Conservation (phyloP, 2,329 filamentous ascomycete genomes). For the Lasiodiplodia citricola region DNA sequence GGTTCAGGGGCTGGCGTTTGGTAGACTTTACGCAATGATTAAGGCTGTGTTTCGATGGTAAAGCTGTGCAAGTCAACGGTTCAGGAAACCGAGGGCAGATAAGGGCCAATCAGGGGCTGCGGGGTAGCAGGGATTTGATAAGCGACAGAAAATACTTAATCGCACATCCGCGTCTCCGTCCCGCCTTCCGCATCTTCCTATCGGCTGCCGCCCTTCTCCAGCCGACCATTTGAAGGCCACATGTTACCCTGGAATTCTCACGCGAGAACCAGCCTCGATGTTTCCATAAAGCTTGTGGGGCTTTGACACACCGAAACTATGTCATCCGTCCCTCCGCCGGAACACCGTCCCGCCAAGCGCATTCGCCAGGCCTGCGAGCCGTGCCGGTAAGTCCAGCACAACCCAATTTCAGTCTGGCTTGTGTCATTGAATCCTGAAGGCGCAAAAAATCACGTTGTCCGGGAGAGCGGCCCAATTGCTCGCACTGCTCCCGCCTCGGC, state of each 20-base stretch:
- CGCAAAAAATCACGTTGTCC: constrained; percentile 60
- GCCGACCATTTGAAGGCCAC: constrained; percentile 5
- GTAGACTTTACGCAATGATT: constrained; percentile 9
- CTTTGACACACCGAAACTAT: constrained; percentile 9
- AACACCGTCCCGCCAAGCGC: constrained; percentile 21
- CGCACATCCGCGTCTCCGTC: constrained; percentile 17
- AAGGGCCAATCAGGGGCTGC: not conserved
- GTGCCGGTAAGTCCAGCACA: constrained; percentile 38
- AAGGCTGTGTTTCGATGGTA: not conserved
- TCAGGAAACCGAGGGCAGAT: not conserved
- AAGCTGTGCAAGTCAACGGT: not conserved
- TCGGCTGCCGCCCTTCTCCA: not conserved
- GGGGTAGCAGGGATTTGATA: not conserved
- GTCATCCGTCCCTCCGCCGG: constrained; percentile 18
- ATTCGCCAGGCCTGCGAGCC: constrained; percentile 43
- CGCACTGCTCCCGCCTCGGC: constrained; percentile 55
- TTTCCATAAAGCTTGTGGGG: not conserved
- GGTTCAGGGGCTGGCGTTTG: not conserved
- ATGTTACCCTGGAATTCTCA: not conserved
- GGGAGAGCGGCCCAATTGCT: constrained; percentile 57
- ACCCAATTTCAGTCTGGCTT: not conserved
- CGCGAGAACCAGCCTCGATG: not conserved
- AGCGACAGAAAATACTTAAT: constrained; percentile 11
- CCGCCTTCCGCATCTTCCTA: constrained; percentile 5
- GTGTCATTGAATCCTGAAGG: constrained; percentile 35